Percentiles rank a stretch among this genome's conserved stretches.
Evolutionary conservation across 2,329 filamentous ascomycete species (phyloP).

Genomic region (Fusarium napiforme): DNA sequence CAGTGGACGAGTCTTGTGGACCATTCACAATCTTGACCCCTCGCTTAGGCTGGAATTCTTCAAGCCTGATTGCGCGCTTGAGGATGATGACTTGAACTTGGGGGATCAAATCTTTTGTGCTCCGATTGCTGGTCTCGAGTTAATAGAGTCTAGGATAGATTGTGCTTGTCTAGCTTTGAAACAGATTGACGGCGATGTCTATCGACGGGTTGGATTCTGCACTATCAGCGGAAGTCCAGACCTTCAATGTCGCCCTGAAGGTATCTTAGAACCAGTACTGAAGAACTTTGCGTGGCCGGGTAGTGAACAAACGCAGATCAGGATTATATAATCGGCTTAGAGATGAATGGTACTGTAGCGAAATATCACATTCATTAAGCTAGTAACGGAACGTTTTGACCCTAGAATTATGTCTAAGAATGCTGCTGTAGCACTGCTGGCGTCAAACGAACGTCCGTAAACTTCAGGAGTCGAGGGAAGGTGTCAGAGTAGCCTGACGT

Average conservation of each 20-base stretch:
- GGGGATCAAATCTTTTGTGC: background rate
- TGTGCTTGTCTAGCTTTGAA: background rate
- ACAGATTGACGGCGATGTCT: background rate
- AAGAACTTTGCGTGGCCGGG: too few relatives aligned
- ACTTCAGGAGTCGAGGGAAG: too few relatives aligned
- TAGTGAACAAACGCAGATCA: background rate
- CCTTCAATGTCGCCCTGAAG: fast-evolving
- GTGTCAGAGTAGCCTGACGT: too few relatives aligned
- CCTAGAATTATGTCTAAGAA: fast-evolving
- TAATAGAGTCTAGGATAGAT: too few relatives aligned
- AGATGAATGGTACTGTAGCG: fast-evolving
- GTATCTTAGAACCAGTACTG: fast-evolving
- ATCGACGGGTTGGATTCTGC: background rate
- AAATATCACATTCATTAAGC: background rate
- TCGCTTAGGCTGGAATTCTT: background rate
- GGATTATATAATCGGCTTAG: background rate
- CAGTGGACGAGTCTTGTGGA: background rate
- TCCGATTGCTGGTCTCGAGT: background rate
- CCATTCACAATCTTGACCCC: background rate
- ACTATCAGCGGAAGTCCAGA: fast-evolving
- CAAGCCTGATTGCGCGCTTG: background rate
- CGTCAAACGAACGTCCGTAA: too few relatives aligned
- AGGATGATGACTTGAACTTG: background rate
- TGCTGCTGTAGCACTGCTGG: fast-evolving
- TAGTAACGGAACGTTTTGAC: fast-evolving